Evolutionary conservation across 768 basidiomycete species (phyloP).

Genomic region (Russula griseocarnosa): DNA sequence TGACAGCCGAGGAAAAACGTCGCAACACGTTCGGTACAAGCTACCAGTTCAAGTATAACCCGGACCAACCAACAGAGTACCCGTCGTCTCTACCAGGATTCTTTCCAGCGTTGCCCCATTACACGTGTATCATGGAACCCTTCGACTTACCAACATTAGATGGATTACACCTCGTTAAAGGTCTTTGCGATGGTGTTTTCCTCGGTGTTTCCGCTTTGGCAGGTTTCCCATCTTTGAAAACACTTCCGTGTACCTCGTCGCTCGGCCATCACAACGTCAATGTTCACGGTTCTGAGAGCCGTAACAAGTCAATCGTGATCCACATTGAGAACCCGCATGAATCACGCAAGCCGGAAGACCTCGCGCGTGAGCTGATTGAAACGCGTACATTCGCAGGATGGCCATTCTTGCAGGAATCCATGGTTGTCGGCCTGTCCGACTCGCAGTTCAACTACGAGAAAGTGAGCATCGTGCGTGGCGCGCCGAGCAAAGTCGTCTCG

Average conservation of each 20-base stretch:
- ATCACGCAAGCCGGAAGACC: slow-evolving; percentile 57
- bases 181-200: slow-evolving; percentile 83
- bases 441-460: slow-evolving; percentile 83
- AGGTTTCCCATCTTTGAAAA: slow-evolving; percentile 94
- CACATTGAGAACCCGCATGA: slow-evolving; percentile 77
- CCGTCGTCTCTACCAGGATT: slow-evolving; percentile 92
- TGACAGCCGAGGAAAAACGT: slow-evolving; percentile 68
- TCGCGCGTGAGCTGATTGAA: slow-evolving; percentile 74
- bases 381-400: slow-evolving; percentile 77
- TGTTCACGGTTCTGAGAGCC: slow-evolving; percentile 84
- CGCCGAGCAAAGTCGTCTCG: slow-evolving; percentile 52
- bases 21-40: slow-evolving; percentile 80
- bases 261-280: slow-evolving; percentile 89
- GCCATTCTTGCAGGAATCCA: slow-evolving; percentile 94
- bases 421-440: slow-evolving; percentile 84
- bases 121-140: slow-evolving; percentile 71
- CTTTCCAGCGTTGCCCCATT: slow-evolving; percentile 84
- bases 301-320: slow-evolving; percentile 92
- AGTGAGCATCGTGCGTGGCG: slow-evolving; percentile 49
- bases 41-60: slow-evolving; percentile 70
- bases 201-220: slow-evolving; percentile 84
- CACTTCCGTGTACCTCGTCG: slow-evolving; percentile 70
- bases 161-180: slow-evolving; percentile 80
- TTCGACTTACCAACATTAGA: slow-evolving; percentile 87
- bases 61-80: slow-evolving; percentile 60